Percentiles rank a stretch among this genome's conserved stretches.
Conservation (phyloP, 495 filamentous ascomycete species). For the Usnea hakonensis region DNA sequence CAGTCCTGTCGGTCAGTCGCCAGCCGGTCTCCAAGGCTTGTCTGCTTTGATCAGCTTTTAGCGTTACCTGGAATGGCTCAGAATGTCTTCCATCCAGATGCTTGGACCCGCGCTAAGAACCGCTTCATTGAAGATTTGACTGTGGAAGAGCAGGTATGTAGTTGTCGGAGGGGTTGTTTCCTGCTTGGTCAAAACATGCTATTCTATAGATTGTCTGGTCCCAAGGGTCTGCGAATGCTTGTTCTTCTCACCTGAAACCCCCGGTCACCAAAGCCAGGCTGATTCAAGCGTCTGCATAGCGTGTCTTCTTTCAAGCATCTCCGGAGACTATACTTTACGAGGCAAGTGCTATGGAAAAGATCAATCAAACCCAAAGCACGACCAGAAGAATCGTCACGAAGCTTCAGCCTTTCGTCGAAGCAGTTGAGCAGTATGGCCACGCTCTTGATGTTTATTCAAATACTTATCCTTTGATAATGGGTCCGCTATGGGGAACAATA, state of each 20-base stretch:
- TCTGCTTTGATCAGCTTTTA: too few species aligned
- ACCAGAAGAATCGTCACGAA: constrained; percentile 23
- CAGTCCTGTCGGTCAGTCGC: too few species aligned
- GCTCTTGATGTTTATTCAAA: constrained; percentile 35
- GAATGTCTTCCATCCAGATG: background rate
- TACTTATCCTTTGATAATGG: constrained; percentile 28
- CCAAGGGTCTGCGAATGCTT: too few species aligned
- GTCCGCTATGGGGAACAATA: constrained; percentile 39
- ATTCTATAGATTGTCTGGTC: too few species aligned
- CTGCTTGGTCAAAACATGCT: too few species aligned
- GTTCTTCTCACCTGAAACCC: too few species aligned
- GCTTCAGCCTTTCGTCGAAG: constrained; percentile 29
- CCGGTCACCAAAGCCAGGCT: background rate
- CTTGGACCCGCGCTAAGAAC: constrained; percentile 27
- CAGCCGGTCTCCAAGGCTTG: too few species aligned
- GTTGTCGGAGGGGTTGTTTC: background rate
- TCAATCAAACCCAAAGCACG: constrained; percentile 23
- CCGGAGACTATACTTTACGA: constrained; percentile 29
- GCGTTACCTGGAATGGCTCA: background rate
- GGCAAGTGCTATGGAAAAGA: constrained; percentile 28
- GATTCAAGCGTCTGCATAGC: background rate
- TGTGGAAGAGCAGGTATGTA: constrained; percentile 19
- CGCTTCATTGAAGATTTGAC: constrained; percentile 29
- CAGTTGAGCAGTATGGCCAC: constrained; percentile 35
- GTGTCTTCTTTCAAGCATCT: constrained; percentile 22